Conservation (phyloP, 768 basidiomycete species). For the Amanita jacksonii region DNA sequence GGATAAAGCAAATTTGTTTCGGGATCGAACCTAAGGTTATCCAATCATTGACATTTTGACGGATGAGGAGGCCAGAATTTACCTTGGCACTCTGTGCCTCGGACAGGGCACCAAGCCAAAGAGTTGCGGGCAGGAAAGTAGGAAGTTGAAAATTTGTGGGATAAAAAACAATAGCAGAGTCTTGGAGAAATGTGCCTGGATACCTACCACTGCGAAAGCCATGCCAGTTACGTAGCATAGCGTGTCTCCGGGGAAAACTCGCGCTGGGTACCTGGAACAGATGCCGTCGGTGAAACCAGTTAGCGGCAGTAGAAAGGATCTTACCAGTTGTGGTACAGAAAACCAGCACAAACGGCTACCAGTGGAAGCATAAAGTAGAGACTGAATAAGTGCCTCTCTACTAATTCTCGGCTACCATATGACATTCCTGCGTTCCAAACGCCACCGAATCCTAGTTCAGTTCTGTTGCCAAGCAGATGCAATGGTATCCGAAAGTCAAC, state of each 20-base stretch:
- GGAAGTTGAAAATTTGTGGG: constrained; percentile 96
- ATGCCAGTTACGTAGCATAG: constrained; percentile 97
- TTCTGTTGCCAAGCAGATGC: constrained; percentile 54
- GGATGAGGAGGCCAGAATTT: constrained; percentile 15
- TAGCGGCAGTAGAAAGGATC: constrained; percentile 17
- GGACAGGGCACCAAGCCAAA: constrained; percentile 93
- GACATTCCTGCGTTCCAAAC: constrained; percentile 81
- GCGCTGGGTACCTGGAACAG: constrained; percentile 80
- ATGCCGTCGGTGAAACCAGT: constrained; percentile 6
- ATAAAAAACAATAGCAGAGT: constrained; percentile 94
- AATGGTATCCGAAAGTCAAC: constrained; percentile 63
- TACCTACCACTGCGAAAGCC: constrained; percentile 97
- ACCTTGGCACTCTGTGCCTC: constrained; percentile 89
- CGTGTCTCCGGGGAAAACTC: constrained; percentile 93
- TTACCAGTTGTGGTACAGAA: constrained; percentile 95
- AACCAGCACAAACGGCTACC: constrained; percentile 80
- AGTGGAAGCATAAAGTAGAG: constrained; percentile 96
- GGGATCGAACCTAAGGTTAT: constrained; percentile 52
- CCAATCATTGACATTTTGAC: constrained; percentile 8
- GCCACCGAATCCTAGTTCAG: constrained; percentile 67
- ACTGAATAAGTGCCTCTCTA: constrained; percentile 91
- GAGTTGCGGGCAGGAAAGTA: constrained; percentile 89
- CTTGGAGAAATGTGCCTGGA: constrained; percentile 96
- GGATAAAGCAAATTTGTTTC: constrained; percentile 72
- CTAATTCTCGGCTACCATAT: constrained; percentile 76